These are phyloP conservation scores for Cudoniella acicularis DNA, from an alignment of 495 filamentous ascomycete species.

Conservation along the genomic window DNA sequence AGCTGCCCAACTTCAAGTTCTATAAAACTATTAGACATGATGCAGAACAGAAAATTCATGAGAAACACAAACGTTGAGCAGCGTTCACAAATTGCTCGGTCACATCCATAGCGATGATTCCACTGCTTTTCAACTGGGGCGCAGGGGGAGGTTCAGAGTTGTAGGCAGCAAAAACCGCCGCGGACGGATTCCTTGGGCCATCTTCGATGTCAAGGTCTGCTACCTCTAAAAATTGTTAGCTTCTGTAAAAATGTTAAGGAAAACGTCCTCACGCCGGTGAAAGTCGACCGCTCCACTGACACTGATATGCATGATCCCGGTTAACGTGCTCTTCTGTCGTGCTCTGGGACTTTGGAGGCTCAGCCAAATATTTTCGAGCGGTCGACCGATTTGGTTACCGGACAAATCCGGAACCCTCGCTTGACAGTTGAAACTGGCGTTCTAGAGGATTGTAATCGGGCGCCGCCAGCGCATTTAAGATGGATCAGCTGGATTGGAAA, in stretches of 20 bases:
- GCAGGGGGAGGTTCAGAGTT: slow-evolving; percentile 25
- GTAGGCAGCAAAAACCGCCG: slow-evolving; percentile 8
- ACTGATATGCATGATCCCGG: neutral
- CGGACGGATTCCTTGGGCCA: slow-evolving; percentile 2
- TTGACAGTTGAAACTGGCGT: neutral
- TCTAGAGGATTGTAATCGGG: neutral
- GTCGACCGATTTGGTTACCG: neutral
- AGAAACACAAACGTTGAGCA: slow-evolving; percentile 57
- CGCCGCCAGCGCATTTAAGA: no score
- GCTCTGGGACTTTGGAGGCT: neutral
- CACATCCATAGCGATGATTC: slow-evolving; percentile 65
- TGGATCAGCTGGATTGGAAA: neutral
- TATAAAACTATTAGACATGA: slow-evolving; percentile 35
- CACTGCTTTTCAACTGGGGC: slow-evolving; percentile 37
- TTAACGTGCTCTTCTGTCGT: neutral
- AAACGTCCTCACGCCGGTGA: neutral
- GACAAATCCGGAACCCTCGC: neutral
- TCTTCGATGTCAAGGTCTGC: slow-evolving; percentile 20
- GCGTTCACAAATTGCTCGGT: slow-evolving; percentile 71
- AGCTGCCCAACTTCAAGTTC: slow-evolving; percentile 76
- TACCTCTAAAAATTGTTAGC: slow-evolving; percentile 11
- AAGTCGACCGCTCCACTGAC: neutral
- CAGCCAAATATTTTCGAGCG: no score
- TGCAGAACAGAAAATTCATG: neutral
- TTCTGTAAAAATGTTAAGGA: neutral